Conservation (phyloP, 2,329 filamentous ascomycete genomes). For the Stromatinia cepivora region DNA sequence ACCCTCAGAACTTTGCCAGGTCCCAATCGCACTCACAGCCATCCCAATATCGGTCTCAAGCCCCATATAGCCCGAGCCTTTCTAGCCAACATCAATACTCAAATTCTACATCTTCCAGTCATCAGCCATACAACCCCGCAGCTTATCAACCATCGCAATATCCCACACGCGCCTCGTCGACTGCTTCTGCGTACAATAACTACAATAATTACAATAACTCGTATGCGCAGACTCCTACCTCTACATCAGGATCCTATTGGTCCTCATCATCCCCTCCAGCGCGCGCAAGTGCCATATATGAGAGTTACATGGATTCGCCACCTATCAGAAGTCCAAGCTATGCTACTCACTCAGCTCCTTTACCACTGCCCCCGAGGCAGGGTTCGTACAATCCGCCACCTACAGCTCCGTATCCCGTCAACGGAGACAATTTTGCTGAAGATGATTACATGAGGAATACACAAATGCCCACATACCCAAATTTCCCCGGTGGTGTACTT, state of each 20-base stretch:
- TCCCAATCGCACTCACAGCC: constrained; percentile 42
- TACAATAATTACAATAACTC: constrained; percentile 41
- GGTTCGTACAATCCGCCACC: constrained; percentile 33
- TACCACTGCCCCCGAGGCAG: constrained; percentile 34
- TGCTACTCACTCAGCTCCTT: constrained; percentile 28
- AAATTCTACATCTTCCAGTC: constrained; percentile 51
- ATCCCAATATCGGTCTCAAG: constrained; percentile 49
- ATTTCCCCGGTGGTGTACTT: constrained; percentile 31
- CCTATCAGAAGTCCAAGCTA: constrained; percentile 34
- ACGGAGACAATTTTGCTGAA: constrained; percentile 34
- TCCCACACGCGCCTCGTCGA: constrained; percentile 56
- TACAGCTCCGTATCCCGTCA: constrained; percentile 34
- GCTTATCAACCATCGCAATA: constrained; percentile 47
- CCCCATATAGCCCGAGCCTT: constrained; percentile 50
- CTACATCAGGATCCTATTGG: constrained; percentile 43
- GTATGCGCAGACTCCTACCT: constrained; percentile 45
- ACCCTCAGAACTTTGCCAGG: constrained; percentile 60
- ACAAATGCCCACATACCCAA: constrained; percentile 32
- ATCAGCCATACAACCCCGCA: constrained; percentile 67
- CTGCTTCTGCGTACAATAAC: constrained; percentile 57
- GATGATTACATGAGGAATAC: constrained; percentile 32
- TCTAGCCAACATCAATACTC: constrained; percentile 21
- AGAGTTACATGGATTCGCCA: constrained; percentile 28
- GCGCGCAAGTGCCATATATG: constrained; percentile 35
- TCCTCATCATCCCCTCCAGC: constrained; percentile 31